phyloP scores from a whole-genome alignment of 2,329 filamentous ascomycete species.

The Tolypocladium endophyticum region DNA sequence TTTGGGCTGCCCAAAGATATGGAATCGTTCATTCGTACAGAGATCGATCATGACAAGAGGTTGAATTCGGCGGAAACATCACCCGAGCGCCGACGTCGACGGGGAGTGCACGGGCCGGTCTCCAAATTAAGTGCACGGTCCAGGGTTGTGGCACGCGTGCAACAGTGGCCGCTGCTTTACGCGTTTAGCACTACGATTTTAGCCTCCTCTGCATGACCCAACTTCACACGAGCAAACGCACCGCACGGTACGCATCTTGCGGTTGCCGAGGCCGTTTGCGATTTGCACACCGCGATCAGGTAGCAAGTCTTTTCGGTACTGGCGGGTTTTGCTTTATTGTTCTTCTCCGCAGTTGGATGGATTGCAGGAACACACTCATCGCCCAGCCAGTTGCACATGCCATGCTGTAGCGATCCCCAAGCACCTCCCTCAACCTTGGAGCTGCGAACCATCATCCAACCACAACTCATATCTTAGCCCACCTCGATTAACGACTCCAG shows the following conservation, averaged over 20 bases:
- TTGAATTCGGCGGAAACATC: slow-evolving; percentile 1
- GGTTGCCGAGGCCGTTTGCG: too few relatives aligned
- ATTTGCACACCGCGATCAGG: not conserved
- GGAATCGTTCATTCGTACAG: too few relatives aligned
- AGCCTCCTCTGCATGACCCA: not conserved
- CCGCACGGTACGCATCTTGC: not conserved
- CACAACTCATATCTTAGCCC: not conserved
- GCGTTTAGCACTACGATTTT: not conserved
- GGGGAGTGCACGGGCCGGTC: not conserved
- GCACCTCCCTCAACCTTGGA: not conserved
- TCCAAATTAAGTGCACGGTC: not conserved
- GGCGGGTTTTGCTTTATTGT: not conserved
- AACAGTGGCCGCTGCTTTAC: not conserved
- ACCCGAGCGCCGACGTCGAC: not conserved
- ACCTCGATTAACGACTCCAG: not conserved
- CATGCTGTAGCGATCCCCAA: not conserved
- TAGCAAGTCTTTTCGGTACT: not conserved
- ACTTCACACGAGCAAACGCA: not conserved
- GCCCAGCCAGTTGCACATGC: not conserved
- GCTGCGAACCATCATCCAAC: not conserved
- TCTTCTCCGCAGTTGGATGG: not conserved
- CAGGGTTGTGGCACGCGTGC: not conserved
- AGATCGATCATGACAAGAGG: not conserved
- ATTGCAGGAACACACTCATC: not conserved
- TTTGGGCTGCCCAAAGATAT: not conserved